Percentiles rank a stretch among this genome's conserved stretches.
phyloP scores from a whole-genome alignment of 345 rosid species.

The Jatropha curcas region DNA sequence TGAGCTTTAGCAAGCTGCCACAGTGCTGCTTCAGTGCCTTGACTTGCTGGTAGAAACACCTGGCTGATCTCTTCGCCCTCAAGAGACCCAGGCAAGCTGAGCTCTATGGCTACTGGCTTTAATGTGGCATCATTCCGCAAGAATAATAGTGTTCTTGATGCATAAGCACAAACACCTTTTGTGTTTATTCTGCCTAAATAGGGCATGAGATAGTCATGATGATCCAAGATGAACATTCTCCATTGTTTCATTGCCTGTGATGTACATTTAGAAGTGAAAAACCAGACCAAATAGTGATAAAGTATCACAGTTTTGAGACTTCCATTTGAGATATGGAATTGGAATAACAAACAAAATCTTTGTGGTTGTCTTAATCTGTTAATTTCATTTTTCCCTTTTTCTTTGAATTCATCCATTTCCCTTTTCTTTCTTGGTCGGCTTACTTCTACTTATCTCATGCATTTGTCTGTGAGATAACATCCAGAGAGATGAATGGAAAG shows the following conservation, averaged over 20 bases:
- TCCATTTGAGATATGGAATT: slow-evolving; percentile 3
- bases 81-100: slow-evolving; percentile 40
- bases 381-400: neutral
- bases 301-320: neutral
- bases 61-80: neutral
- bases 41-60: slow-evolving; percentile 43
- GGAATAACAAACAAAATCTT: slow-evolving; percentile 4
- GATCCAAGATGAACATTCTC: slow-evolving; percentile 56
- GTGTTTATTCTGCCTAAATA: slow-evolving; percentile 42
- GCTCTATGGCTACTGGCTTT: slow-evolving; percentile 58
- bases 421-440: neutral
- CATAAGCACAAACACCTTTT: slow-evolving; percentile 48
- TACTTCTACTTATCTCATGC: neutral
- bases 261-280: neutral
- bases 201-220: slow-evolving; percentile 61
- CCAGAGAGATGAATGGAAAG: neutral
- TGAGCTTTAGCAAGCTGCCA: slow-evolving; percentile 70
- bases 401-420: neutral
- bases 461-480: no score
- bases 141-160: slow-evolving; percentile 59
- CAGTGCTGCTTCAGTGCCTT: slow-evolving; percentile 49
- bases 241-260: slow-evolving; percentile 43
- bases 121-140: slow-evolving; percentile 36
- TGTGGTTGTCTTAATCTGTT: neutral
- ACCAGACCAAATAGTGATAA: neutral